Evolutionary conservation across 805 yeast genomes (phyloP), one percentile per base, ranked within the genome.

Genomic region (Candida silvatica): DNA sequence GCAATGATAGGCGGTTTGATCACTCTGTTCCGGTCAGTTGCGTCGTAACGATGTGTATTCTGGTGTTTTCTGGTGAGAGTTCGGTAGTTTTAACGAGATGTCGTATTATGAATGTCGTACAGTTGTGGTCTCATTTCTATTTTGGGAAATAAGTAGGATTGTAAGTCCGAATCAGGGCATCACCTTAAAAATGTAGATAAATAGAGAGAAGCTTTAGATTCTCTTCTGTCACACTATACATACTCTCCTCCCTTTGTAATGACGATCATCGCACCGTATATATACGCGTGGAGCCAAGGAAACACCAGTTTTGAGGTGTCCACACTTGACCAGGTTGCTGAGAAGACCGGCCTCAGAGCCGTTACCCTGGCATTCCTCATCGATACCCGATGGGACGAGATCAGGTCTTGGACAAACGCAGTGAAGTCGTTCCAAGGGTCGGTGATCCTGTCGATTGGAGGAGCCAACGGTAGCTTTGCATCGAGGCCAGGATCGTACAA

Each of bases 401-500:
- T 56, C 23, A 37, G 25, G 18, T 29, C 35, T 12, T 56, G 61
- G 61, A 34, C 25, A 4, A 32, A 39, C 2, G 56, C 49, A 22
- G 46, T 52, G 6, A 20, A 19, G 8, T n/a, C 27, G 11, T 43
- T 43, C 27, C 27, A 37, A 4, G 52, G 50, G 1, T 14, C 38
- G 5, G 50, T 56, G n/a, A 48, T 43, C 14, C 34, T 56, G 6
- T 55, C 60, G 1, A 45, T 56, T 22, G 61, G 60, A 6, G 61
- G 61, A 6, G 59, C 59, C 8, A 25, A 31, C 11, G 57, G 59
- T 2, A 40, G 39, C 6, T 54, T 52, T 31, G 57, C 58, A 8
- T 36, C 44, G 4, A 24, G 36, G 1, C 18, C 23, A 6, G 32
- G 23, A 3, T 18, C 43, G 1, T 30, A 36, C 17, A 42, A 39